These are phyloP conservation scores for Salvia rosmarinus DNA, from an alignment of 257 asterid species.

Conservation along the genomic window DNA sequence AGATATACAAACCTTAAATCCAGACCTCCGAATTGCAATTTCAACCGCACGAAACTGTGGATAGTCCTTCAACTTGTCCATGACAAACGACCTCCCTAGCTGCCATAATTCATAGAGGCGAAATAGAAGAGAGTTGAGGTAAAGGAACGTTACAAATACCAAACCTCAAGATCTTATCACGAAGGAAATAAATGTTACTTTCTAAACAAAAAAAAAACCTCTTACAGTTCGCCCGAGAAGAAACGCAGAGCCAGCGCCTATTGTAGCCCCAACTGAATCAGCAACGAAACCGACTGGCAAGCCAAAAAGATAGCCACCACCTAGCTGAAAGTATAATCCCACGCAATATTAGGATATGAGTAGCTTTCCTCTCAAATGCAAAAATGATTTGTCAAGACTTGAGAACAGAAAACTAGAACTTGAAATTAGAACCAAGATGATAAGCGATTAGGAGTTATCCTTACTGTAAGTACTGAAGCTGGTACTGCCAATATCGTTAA, in stretches of 20 bases:
- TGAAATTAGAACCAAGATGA: neutral
- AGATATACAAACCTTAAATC: slow-evolving; percentile 71
- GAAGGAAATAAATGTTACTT: neutral
- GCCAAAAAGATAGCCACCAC: slow-evolving; percentile 98
- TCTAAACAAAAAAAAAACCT: neutral
- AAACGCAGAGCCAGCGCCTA: slow-evolving; percentile 93
- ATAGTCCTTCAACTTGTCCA: slow-evolving; percentile 78
- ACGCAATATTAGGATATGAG: too few relatives aligned
- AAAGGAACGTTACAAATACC: neutral
- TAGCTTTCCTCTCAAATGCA: neutral
- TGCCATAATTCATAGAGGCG: slow-evolving; percentile 35
- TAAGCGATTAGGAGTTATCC: slow-evolving; percentile 12
- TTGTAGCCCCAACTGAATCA: slow-evolving; percentile 87
- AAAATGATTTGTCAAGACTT: neutral
- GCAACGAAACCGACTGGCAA: slow-evolving; percentile 88
- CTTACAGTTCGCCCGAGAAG: slow-evolving; percentile 97
- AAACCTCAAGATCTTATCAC: slow-evolving; percentile 1
- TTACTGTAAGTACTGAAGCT: slow-evolving; percentile 92
- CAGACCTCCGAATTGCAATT: slow-evolving; percentile 77
- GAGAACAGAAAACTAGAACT: slow-evolving; percentile 12
- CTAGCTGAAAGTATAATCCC: slow-evolving; percentile 61
- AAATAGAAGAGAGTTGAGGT: neutral
- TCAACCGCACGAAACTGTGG: slow-evolving; percentile 85
- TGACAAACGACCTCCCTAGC: slow-evolving; percentile 87
- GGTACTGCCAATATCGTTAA: slow-evolving; percentile 92